Percentiles rank a stretch among this genome's conserved stretches.
phyloP scores from a whole-genome alignment of 106 monocot genomes.

The Dioscorea dumetorum region DNA sequence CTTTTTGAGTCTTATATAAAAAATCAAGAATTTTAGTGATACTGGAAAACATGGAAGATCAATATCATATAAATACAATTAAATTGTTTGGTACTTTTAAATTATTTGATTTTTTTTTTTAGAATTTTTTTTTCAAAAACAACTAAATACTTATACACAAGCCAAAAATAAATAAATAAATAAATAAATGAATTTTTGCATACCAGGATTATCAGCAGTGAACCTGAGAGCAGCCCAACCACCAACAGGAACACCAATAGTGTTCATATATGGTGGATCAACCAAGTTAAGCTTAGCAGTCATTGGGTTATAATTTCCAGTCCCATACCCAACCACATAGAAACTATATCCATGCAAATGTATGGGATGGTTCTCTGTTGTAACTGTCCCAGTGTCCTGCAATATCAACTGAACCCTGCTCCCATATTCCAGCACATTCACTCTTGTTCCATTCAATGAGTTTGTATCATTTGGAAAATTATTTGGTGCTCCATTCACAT shows the following conservation, averaged over 20 bases:
- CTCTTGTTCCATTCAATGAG: slow-evolving; percentile 12
- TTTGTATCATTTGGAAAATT: slow-evolving; percentile 15
- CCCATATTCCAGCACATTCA: slow-evolving; percentile 21
- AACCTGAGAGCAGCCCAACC: slow-evolving; percentile 53
- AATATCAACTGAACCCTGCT: slow-evolving; percentile 25
- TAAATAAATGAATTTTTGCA: neutral
- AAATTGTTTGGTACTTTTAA: too few species aligned
- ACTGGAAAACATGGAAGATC: too few species aligned
- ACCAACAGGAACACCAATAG: slow-evolving; percentile 34
- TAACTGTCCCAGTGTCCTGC: slow-evolving; percentile 33
- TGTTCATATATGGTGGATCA: slow-evolving; percentile 42
- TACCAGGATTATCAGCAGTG: slow-evolving; percentile 45
- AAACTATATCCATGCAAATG: slow-evolving; percentile 47
- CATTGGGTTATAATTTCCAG: slow-evolving; percentile 28
- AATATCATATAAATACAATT: too few species aligned
- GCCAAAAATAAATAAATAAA: neutral
- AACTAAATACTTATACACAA: neutral
- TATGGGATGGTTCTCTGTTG: slow-evolving; percentile 42
- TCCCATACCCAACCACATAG: slow-evolving; percentile 37
- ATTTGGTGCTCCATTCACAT: slow-evolving; percentile 31
- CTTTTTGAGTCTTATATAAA: too few species aligned
- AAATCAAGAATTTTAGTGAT: too few species aligned
- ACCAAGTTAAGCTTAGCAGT: slow-evolving; percentile 27
- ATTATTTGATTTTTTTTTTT: too few species aligned
- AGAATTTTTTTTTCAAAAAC: too few species aligned